Conservation (phyloP, 768 basidiomycete genomes). For the Piloderma croceum region DNA sequence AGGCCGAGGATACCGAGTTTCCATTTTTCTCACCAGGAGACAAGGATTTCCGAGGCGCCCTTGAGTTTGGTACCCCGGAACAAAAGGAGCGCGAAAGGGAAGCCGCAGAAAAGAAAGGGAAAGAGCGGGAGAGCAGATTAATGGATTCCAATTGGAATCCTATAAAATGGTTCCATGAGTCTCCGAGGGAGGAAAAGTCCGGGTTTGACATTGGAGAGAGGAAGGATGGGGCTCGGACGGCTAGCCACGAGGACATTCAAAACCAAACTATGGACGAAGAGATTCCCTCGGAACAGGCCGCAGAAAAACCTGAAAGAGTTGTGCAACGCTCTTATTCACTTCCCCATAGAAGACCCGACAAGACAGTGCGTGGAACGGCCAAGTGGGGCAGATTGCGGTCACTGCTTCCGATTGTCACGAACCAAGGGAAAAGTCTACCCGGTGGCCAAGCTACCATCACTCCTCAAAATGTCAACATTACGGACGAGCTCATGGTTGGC, state of each 20-base stretch:
- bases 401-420: constrained; percentile 52
- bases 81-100: constrained; percentile 32
- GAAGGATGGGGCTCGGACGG: constrained; percentile 24
- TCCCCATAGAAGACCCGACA: constrained; percentile 19
- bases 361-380: constrained; percentile 23
- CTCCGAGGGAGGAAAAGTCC: constrained; percentile 42
- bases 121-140: constrained; percentile 42
- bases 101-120: constrained; percentile 46
- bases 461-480: constrained; percentile 61
- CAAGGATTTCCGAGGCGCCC: constrained; percentile 55
- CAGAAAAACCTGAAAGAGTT: neutral
- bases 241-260: constrained; percentile 20
- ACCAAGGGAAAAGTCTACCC: constrained; percentile 26
- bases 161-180: constrained; percentile 49
- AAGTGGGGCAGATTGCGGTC: constrained; percentile 66
- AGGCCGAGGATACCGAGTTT: constrained; percentile 25
- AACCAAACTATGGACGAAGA: constrained; percentile 10
- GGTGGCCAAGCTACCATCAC: constrained; percentile 44
- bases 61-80: constrained; percentile 39
- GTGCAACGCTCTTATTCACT: constrained; percentile 24
- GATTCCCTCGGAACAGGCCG: constrained; percentile 9
- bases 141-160: constrained; percentile 51
- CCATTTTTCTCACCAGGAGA: constrained; percentile 30
- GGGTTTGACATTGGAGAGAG: constrained; percentile 29
- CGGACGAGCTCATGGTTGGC: constrained; percentile 75